These are phyloP conservation scores for Rhizopogon rudus DNA, from an alignment of 768 basidiomycete genomes.

Conservation along the genomic window DNA sequence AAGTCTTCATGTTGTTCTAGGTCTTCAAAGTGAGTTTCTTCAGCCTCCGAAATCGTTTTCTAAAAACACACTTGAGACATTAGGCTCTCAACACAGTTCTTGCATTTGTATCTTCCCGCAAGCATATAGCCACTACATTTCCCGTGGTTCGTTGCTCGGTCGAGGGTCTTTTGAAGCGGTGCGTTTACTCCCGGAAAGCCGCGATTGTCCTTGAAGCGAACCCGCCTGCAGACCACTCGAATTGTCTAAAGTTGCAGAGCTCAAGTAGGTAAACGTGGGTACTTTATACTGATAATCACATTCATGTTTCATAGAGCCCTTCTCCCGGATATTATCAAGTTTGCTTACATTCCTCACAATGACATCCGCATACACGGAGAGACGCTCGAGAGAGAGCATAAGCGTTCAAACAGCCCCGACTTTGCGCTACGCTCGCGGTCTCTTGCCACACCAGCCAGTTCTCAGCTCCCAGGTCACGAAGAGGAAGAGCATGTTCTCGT, in stretches of 20 bases:
- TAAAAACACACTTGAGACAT: background rate
- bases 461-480: slow-evolving; percentile 19
- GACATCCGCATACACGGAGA: slow-evolving; percentile 54
- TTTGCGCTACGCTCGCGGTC: slow-evolving; percentile 25
- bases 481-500: slow-evolving; percentile 46
- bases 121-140: slow-evolving; percentile 78
- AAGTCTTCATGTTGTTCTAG: slow-evolving; percentile 18
- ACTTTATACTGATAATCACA: background rate
- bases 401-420: slow-evolving; percentile 37
- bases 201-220: background rate
- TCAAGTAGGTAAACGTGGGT: slow-evolving; percentile 50
- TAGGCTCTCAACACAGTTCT: slow-evolving; percentile 88
- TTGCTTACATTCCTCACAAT: slow-evolving; percentile 70
- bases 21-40: slow-evolving; percentile 36
- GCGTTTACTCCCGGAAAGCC: slow-evolving; percentile 8
- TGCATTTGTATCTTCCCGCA: slow-evolving; percentile 79
- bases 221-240: slow-evolving; percentile 61
- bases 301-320: slow-evolving; percentile 48
- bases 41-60: background rate
- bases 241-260: slow-evolving; percentile 70
- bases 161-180: slow-evolving; percentile 76
- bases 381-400: slow-evolving; percentile 15
- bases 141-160: slow-evolving; percentile 71
- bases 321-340: slow-evolving; percentile 75
- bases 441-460: slow-evolving; percentile 9